Base-by-base conservation (phyloP, 2,329 filamentous ascomycete species). In the Monosporascus sp. region DNA sequence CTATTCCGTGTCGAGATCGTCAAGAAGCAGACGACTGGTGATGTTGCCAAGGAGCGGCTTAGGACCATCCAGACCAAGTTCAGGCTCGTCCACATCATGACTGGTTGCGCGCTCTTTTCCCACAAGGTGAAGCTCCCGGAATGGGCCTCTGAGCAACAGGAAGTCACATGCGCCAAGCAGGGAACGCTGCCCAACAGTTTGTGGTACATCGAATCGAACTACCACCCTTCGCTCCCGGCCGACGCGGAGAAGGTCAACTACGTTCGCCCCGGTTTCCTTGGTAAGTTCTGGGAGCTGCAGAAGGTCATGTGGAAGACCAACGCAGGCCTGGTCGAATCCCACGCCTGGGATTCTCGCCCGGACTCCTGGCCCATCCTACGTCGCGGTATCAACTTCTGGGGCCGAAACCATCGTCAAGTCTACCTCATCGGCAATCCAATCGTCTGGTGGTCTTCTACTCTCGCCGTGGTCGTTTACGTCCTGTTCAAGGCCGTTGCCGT, bases 291-390 rank as follows among this genome's bases (percentile, higher is more conserved):
- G 84, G 94, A 99, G 74, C 80, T 99, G 45, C 92, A 99, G 69
- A 87, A 89, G 72, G 94, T 99, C 59, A 99, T 99, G 94, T 99
- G 94, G 94, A 91, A 82, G 65, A 99, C 94, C 37, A 99, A 99
- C 68, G 94, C 94, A 35, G 94, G 94, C 44, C 84, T 99, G 48
- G 90, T 94, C 26, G 94, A 99, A 66, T 96, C 92, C 18, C 94
- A 99, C 68, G 91, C 92, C 50, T 99, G 95, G 94, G 94, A 99
- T 70, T 97, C 94, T 47, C 89, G 94, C 46, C 94, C 94, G 35
- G 84, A 85, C 37, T 93, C 91, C 7, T 99, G 94, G 94, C 94
- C 94, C 22, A 82, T 95, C 53, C 84, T 99, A 50, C 84, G 84
- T 61, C 90, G 94, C 58, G 94, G 94, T 65, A 99, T 99, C 80